Base-by-base conservation (phyloP, 352 stramenopile genomes). In the Pythium chondricola region DNA sequence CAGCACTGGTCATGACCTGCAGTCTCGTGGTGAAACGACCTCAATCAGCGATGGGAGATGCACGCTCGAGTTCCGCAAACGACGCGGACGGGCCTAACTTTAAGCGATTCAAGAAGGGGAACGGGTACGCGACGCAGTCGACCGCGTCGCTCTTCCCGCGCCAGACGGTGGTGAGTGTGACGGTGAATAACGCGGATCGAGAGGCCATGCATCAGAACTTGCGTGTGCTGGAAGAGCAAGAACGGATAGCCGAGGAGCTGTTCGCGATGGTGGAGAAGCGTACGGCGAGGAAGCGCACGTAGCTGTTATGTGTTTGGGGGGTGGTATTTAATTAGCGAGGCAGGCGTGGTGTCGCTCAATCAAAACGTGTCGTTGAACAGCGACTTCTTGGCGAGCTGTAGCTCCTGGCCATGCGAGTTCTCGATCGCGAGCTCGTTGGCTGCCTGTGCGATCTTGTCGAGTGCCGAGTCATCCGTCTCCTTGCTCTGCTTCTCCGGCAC, bases 371-470 rank as follows among this genome's bases (percentile, higher is more conserved):
- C 73, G 52, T 95, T 93, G 45, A 95, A 95, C 6, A 95, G 69
- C 24, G 61, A 64, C 56, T 90, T 88, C 58, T 95, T 95, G 16
- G 72, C 69, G 29, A 92, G 60, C 63, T 95, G 83, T 22, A 95
- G 67, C 30, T 74, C 73, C 48, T 95, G 83, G 13, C 75, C 75
- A 30, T 92, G 73, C 14, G 71, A 85, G 41, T 89, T 78, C 54
- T 95, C 83, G 37, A 93, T 88, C 29, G 83, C 71, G 14, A 95
- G 77, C 48, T 95, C 83, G 48, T 91, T 91, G 7, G 83, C 79
- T 9, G 83, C 81, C 54, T 93, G 80, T 39, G 73, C 81, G 59
- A 92, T 88, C 58, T 93, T 95, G 52, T 92, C 77, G n/a, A 95
- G 61, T 27, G 65, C 75, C 20, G 74, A 90, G 21, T 93, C 81